Evolutionary conservation across 2,329 filamentous ascomycete species (phyloP).

Genomic region (Fusarium sacchari): DNA sequence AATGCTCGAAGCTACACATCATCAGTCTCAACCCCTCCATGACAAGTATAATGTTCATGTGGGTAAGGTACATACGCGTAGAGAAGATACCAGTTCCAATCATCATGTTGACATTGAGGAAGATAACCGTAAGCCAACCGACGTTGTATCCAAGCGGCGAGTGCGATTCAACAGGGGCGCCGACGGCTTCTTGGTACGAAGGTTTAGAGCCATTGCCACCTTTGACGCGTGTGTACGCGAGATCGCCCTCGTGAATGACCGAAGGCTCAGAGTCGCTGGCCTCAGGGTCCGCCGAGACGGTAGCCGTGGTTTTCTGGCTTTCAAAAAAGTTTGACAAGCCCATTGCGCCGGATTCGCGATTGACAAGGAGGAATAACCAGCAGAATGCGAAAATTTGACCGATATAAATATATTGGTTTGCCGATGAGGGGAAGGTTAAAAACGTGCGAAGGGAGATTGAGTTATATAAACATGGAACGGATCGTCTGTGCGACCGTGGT

Average conservation of each 20-base stretch:
- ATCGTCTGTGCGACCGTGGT: neutral
- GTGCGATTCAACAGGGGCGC: slow-evolving; percentile 67
- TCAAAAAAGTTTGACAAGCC: slow-evolving; percentile 22
- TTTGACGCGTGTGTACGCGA: slow-evolving; percentile 35
- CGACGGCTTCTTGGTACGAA: slow-evolving; percentile 69
- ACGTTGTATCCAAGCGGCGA: slow-evolving; percentile 71
- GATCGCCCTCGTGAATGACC: slow-evolving; percentile 32
- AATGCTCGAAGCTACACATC: slow-evolving; percentile 52
- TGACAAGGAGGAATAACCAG: too few relatives aligned
- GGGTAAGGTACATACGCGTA: slow-evolving; percentile 60
- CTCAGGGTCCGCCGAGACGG: slow-evolving; percentile 7
- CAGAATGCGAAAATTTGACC: neutral
- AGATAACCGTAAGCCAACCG: slow-evolving; percentile 64
- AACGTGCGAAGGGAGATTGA: neutral
- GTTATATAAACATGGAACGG: slow-evolving; percentile 10
- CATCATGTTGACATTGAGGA: slow-evolving; percentile 71
- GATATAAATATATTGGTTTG: neutral
- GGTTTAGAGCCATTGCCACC: slow-evolving; percentile 61
- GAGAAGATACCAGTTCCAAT: slow-evolving; percentile 73
- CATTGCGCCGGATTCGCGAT: neutral
- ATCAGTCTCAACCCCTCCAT: too few relatives aligned
- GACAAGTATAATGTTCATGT: too few relatives aligned
- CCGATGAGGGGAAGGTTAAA: neutral
- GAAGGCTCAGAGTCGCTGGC: slow-evolving; percentile 25
- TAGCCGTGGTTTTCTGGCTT: slow-evolving; percentile 1